These are phyloP conservation scores for Globisporangium mamillatum DNA, from an alignment of 352 stramenopile species.

Conservation along the genomic window DNA sequence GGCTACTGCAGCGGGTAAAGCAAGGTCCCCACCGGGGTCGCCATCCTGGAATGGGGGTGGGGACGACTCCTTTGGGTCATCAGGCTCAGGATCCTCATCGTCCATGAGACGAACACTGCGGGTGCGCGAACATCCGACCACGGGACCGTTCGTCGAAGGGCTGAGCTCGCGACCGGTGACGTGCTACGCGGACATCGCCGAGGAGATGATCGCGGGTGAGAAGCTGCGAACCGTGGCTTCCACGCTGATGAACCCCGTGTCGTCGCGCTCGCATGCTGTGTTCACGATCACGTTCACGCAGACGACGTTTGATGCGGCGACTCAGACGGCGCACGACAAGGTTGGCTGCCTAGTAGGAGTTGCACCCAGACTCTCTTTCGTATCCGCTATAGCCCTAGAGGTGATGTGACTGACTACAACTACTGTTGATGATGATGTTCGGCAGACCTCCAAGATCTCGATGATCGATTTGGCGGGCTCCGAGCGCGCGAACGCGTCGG, in stretches of 20 bases:
- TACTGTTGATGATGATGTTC: neutral
- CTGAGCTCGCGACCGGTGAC: slow-evolving; percentile 63
- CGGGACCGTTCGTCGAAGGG: slow-evolving; percentile 81
- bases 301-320: slow-evolving; percentile 58
- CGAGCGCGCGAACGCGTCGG: slow-evolving; percentile 74
- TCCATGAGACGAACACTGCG: slow-evolving; percentile 41
- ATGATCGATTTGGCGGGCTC: slow-evolving; percentile 86
- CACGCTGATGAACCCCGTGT: slow-evolving; percentile 97
- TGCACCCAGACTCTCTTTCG: neutral
- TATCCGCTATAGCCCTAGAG: neutral
- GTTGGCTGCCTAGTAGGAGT: slow-evolving; percentile 18
- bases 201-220: slow-evolving; percentile 87
- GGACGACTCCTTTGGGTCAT: neutral
- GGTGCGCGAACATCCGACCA: slow-evolving; percentile 81
- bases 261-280: slow-evolving; percentile 94
- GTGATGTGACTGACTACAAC: neutral
- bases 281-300: slow-evolving; percentile 95
- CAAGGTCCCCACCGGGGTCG: slow-evolving; percentile 27
- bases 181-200: slow-evolving; percentile 77
- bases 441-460: slow-evolving; percentile 79
- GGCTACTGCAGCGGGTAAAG: slow-evolving; percentile 13
- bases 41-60: slow-evolving; percentile 9
- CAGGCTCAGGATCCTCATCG: neutral
- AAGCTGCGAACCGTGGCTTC: slow-evolving; percentile 93
- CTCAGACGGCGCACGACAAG: slow-evolving; percentile 65